A percentile compares a stretch with the other conserved stretches of the same genome.
These are phyloP conservation scores for Boletus rufocinnamomeus DNA, from an alignment of 768 basidiomycete species.

Conservation along the genomic window DNA sequence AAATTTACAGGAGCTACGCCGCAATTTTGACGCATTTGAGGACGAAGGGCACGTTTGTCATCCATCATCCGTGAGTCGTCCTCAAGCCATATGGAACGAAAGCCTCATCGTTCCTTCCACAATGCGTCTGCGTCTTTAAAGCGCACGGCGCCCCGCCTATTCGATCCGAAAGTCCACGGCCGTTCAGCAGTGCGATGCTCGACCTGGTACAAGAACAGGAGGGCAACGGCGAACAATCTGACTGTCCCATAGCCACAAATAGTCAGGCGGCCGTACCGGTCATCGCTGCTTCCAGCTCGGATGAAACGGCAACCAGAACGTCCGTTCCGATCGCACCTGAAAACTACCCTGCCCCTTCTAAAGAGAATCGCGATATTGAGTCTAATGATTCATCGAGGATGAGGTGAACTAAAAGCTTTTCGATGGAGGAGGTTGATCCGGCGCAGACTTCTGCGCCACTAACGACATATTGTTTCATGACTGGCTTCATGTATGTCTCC, in stretches of 20 bases:
- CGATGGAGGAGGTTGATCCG: background rate
- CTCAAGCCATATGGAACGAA: constrained; percentile 12
- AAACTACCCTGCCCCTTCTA: background rate
- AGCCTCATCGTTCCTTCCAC: constrained; percentile 12
- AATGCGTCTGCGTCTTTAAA: background rate
- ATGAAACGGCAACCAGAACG: background rate
- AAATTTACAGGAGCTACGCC: background rate
- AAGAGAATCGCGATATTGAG: no score
- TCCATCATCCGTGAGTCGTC: background rate
- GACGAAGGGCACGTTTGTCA: background rate
- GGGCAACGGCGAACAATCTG: background rate
- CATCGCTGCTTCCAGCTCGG: no score
- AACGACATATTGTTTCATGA: constrained; percentile 67
- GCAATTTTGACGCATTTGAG: no score
- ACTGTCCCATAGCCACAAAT: background rate
- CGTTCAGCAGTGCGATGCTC: background rate
- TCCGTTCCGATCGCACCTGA: background rate
- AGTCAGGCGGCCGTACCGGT: no score
- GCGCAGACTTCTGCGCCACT: background rate
- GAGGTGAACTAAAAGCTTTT: background rate
- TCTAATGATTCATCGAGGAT: background rate
- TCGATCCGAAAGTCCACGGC: background rate
- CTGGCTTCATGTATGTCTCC: constrained; percentile 65
- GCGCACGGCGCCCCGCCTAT: background rate
- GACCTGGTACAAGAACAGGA: no score